These are phyloP conservation scores for Venturia aucupariae DNA, from an alignment of 2,329 filamentous ascomycete genomes.

Conservation along the genomic window DNA sequence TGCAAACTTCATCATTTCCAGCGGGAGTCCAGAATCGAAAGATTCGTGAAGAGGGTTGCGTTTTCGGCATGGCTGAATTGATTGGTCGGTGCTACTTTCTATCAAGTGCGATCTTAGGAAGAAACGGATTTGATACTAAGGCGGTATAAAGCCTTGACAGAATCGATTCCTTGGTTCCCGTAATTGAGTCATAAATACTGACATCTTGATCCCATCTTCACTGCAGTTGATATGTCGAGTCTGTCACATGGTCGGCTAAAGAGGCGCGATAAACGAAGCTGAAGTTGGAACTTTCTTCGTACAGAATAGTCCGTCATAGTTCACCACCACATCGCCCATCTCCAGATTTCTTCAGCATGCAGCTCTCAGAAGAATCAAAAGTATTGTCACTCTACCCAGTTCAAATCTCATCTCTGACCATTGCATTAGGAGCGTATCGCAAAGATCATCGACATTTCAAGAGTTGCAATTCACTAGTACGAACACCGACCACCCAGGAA, in stretches of 20 bases:
- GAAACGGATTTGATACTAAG: no score
- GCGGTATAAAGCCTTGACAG: no score
- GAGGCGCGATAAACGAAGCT: not conserved
- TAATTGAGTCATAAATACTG: no score
- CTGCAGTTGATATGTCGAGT: not conserved
- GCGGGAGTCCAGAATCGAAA: no score
- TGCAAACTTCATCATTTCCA: no score
- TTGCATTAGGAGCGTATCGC: constrained; percentile 79
- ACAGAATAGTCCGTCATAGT: no score
- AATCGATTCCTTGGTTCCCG: no score
- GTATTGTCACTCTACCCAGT: constrained; percentile 37
- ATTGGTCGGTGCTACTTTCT: no score
- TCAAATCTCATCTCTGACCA: constrained; percentile 20
- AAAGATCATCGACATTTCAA: constrained; percentile 89
- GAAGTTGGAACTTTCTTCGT: not conserved
- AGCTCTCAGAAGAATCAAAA: constrained; percentile 93
- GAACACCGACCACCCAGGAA: constrained; percentile 25
- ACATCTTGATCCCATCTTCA: not conserved
- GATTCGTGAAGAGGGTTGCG: no score
- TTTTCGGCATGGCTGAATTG: no score
- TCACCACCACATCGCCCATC: constrained; percentile 3
- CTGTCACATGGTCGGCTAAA: not conserved
- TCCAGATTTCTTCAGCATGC: constrained; percentile 7
- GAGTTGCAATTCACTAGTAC: constrained; percentile 93
- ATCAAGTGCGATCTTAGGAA: no score